Evolutionary conservation across 2,329 filamentous ascomycete genomes (phyloP).

Genomic region (Fusarium irregulare): DNA sequence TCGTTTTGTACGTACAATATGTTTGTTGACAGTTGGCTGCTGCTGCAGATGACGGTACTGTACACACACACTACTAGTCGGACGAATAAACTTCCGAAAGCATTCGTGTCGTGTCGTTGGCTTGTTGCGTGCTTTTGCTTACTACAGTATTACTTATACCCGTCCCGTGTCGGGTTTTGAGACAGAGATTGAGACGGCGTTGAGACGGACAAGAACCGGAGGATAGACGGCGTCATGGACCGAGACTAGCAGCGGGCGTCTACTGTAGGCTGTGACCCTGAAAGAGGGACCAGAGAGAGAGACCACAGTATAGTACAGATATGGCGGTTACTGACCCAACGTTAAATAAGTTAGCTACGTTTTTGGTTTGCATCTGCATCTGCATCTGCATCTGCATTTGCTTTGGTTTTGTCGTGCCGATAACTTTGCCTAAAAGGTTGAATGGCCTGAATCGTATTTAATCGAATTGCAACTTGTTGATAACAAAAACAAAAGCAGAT

Average conservation of each 20-base stretch:
- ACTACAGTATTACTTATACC: constrained; percentile 2
- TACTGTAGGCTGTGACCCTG: background rate
- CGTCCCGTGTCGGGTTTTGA: background rate
- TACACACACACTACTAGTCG: background rate
- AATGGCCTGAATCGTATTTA: background rate
- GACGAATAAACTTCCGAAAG: background rate
- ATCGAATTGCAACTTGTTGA: background rate
- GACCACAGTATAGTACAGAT: background rate
- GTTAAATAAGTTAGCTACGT: background rate
- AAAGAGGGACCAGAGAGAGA: constrained; percentile 8
- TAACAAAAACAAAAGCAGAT: background rate
- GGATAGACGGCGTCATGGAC: constrained; percentile 11
- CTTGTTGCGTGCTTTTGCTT: background rate
- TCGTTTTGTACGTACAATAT: background rate
- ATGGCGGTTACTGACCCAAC: background rate
- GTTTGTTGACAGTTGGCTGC: background rate
- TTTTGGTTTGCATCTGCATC: background rate
- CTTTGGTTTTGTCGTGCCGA: background rate
- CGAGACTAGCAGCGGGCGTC: constrained; percentile 15
- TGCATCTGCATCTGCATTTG: background rate
- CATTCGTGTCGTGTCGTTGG: background rate
- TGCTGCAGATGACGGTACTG: background rate
- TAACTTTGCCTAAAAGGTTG: background rate
- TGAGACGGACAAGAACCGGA: constrained; percentile 19
- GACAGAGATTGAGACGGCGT: constrained; percentile 17